Percentiles rank a stretch among this genome's conserved stretches.
Evolutionary conservation across 2,329 filamentous ascomycete species (phyloP).

Genomic region (Aspergillus phoenicis): DNA sequence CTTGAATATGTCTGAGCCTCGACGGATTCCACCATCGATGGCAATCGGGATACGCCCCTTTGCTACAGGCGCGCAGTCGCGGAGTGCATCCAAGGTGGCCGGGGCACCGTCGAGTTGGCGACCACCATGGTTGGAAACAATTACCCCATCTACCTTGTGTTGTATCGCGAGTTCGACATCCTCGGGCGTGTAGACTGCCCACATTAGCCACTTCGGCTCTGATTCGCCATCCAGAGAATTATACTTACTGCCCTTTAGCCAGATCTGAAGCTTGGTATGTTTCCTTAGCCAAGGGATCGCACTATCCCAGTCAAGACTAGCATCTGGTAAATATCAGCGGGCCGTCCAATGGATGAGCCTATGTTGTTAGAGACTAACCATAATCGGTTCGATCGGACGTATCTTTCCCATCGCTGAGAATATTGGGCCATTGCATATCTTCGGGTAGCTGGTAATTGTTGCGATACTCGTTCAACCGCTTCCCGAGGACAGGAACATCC

Average conservation of each 20-base stretch:
- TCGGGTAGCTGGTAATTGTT: conserved; percentile 55
- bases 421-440: conserved; percentile 49
- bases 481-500: conserved; percentile 57
- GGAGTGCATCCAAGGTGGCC: conserved; percentile 41
- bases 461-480: conserved; percentile 56
- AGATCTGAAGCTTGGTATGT: conserved; percentile 51
- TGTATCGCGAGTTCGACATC: conserved; percentile 40
- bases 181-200: conserved; percentile 34
- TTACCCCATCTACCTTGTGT: conserved; percentile 39
- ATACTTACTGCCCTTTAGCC: conserved; percentile 33
- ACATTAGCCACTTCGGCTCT: neutral
- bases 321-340: conserved; percentile 29
- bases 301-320: conserved; percentile 52
- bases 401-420: conserved; percentile 34
- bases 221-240: neutral
- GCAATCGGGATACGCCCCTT: conserved; percentile 36
- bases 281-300: conserved; percentile 54
- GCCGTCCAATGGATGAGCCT: neutral
- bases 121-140: conserved; percentile 45
- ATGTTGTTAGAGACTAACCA: too few relatives aligned
- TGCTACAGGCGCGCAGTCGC: conserved; percentile 29
- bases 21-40: conserved; percentile 40
- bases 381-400: conserved; percentile 31
- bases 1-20: conserved; percentile 42
- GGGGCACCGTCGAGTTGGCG: conserved; percentile 43